Evolutionary conservation across 768 basidiomycete genomes (phyloP), one percentile per base, ranked within the genome.

Genomic region (Tricholoma hemisulphureum): DNA sequence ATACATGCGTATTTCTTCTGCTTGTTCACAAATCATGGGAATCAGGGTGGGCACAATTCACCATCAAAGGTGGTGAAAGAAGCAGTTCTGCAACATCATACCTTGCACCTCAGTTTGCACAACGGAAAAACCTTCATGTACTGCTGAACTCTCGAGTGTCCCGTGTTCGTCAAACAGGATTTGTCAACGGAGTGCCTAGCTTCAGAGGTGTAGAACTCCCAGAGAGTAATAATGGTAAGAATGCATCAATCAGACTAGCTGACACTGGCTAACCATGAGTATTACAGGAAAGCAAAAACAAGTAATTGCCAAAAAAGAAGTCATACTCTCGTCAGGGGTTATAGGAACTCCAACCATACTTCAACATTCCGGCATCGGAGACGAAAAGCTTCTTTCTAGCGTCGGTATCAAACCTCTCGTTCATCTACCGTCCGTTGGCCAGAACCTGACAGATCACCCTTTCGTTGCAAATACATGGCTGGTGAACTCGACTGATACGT

Each of bases 311-410:
- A 62, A 31, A 14, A 72, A 70, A 20, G 73, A 74, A 58, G 65
- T 74, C n/a, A 69, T 74, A 29, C 54, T 74, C 4, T 72, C 73
- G 10, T 66, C 65, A 11, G 73, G 73, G 2, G 65, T 68, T 21
- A 59, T 72, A 24, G 71, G 69, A 31, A 70, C 69, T 1, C 70
- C 71, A 6, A 68, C 65, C 20, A 63, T 72, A 24, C 65, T 72
- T 11, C 61, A 68, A 46, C 59, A 65, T 18, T 72, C 71, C 1
- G 71, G 71, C 20, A 72, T 74, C 49, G 73, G 73, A 6, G 62
- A 70, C 31, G 20, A 56, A 0, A 34, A 41, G 4, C 58, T 58
- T 14, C 61, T 71, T 2, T 37, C 58, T 18, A 23, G 51, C 24
- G 34, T 65, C 24, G 64, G 66, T 0, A 61, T 73, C 37, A 56